Evolutionary conservation across 106 monocot species (phyloP).

Genomic region (Acanthochlamys bracteata): DNA sequence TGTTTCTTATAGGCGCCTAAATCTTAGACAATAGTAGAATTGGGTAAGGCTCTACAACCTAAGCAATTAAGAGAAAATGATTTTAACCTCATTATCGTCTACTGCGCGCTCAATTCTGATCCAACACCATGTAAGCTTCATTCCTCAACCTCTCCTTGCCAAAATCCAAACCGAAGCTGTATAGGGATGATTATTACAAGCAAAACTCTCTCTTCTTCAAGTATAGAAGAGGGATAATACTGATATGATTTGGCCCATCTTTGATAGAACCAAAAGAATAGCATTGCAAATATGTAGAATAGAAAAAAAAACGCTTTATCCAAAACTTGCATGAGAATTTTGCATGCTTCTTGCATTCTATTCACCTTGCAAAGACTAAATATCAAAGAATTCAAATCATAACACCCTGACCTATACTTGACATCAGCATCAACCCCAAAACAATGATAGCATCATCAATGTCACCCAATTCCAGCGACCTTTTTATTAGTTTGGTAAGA

Average conservation of each 20-base stretch:
- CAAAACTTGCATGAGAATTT: conserved; percentile 18
- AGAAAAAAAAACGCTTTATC: conserved; percentile 29
- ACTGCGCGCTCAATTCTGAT: conserved; percentile 5
- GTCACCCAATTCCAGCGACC: conserved; percentile 23
- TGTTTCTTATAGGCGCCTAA: too few relatives aligned
- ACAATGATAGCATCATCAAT: conserved; percentile 11
- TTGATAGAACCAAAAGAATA: conserved; percentile 48
- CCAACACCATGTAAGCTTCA: conserved; percentile 36
- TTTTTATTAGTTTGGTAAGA: conserved; percentile 40
- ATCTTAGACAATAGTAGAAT: too few relatives aligned
- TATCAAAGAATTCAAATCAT: conserved; percentile 30
- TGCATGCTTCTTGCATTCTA: conserved; percentile 24
- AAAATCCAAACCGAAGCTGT: conserved; percentile 50
- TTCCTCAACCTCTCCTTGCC: conserved; percentile 37
- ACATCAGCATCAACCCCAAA: conserved; percentile 35
- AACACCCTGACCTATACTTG: conserved; percentile 20
- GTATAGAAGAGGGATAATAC: conserved; percentile 39
- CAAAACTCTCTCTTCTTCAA: conserved; percentile 49
- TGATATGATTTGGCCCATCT: conserved; percentile 17
- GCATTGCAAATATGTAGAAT: conserved; percentile 43
- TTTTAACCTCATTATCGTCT: too few relatives aligned
- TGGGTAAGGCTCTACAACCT: too few relatives aligned
- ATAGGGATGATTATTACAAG: conserved; percentile 32
- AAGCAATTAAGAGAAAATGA: too few relatives aligned
- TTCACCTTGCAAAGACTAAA: conserved; percentile 13